Evolutionary conservation across 371 early-diverging fungal genomes (phyloP).

Genomic region (Rhizopus sp.): DNA sequence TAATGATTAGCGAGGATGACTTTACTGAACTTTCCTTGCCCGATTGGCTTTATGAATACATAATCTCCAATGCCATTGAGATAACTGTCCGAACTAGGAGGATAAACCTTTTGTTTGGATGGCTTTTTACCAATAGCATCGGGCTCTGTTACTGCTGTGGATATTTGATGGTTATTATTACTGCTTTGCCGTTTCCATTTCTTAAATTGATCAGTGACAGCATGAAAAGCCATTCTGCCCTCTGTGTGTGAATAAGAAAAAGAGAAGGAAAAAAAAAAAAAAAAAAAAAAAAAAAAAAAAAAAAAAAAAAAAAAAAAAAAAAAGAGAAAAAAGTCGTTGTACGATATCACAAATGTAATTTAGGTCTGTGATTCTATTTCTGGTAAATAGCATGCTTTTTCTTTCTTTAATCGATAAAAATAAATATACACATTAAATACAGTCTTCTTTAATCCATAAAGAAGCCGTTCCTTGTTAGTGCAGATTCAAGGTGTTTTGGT

Average conservation of each 20-base stretch:
- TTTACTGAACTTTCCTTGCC: slow-evolving; percentile 88
- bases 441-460: slow-evolving; percentile 24
- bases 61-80: slow-evolving; percentile 78
- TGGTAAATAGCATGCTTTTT: slow-evolving; percentile 14
- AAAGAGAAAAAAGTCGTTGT: slow-evolving; percentile 7
- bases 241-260: not conserved
- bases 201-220: slow-evolving; percentile 38
- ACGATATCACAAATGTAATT: too few species aligned
- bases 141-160: slow-evolving; percentile 12
- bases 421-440: slow-evolving; percentile 5
- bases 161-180: slow-evolving; percentile 5
- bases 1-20: slow-evolving; percentile 86
- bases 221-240: slow-evolving; percentile 35
- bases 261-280: slow-evolving; percentile 8
- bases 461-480: slow-evolving; percentile 40
- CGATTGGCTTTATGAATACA: slow-evolving; percentile 74
- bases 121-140: slow-evolving; percentile 1
- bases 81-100: slow-evolving; percentile 59
- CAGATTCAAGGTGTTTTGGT: slow-evolving; percentile 32
- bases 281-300: slow-evolving; percentile 9
- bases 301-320: slow-evolving; percentile 13
- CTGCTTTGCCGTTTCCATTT: slow-evolving; percentile 36
- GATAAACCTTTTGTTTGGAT: slow-evolving; percentile 16
- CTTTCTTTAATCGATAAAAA: too few species aligned
- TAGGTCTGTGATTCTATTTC: slow-evolving; percentile 8